Evolutionary conservation across 257 asterid species (phyloP), one percentile per base, ranked within the genome.

Genomic region (Salvia hispanica): DNA sequence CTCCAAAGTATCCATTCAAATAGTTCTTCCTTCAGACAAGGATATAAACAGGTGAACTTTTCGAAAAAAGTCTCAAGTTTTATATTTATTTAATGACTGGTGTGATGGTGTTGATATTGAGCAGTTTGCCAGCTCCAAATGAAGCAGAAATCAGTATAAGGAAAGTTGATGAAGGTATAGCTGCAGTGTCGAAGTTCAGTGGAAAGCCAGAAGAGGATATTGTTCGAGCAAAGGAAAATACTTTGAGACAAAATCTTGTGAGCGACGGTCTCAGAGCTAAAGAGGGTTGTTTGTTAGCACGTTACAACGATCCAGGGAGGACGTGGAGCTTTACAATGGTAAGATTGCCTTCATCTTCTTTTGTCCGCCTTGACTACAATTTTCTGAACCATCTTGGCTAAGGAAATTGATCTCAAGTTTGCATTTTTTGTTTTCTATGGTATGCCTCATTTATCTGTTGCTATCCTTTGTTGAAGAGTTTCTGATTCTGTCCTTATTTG

Each of bases 261-360:
- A 72, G 45, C 50, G 91, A 87, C 13, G 93, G 93, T 53, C 82
- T 89, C 58, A 86, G 62, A 45, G 86, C 93, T 6, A 77, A 77
- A 74, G 31, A 62, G 0, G 96, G 95, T 43, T 92, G 95, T 72
- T 36, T 87, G 82, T 76, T 92, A 4, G 98, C 97, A 13, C 97
- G 96, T 6, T 92, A 92, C 84, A 92, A 92, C 51, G 98, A 89
- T 80, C 97, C 97, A 7, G 96, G 89, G 57, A 81, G 87, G 39
- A 92, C 98, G 3, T 70, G 87, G 91, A 85, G 79, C 79, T 88
- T 79, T 69, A 80, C 78, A 18, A 84, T 85, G 98, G 96, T 89
- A 82, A 50, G 81, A 62, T 7, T 25, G 31, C 4, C 2, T 15
- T 15, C 25, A 7, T 50, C 44, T 7, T 34, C 3, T 2, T 34